Evolutionary conservation across 1,139 yeast genomes (phyloP), one percentile per base, ranked within the genome.

Genomic region (Debaryomyces sp.): DNA sequence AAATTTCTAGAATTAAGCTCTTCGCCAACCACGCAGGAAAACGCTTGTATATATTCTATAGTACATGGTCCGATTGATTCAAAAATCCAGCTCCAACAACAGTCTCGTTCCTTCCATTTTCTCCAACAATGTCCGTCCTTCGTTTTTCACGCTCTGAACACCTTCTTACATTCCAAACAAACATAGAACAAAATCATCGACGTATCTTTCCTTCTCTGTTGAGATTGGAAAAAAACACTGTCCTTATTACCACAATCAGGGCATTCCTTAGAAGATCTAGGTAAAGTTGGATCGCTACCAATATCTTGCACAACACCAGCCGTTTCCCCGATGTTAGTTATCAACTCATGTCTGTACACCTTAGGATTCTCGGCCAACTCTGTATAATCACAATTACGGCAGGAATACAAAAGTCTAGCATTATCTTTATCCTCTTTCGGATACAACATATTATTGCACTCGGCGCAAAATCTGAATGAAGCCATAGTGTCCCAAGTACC

Each of bases 251-350:
- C 87, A 67, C 99, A 94, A 49, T 80, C 77, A 2, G 97, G 96
- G 68, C 99, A 94, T 60, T 89, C 95, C 64, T 89, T 89, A 66
- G 92, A 94, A 3, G 96, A 87, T 59, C 97, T 79, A 47, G 99
- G 98, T 64, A 92, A 82, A 4, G 99, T 94, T 12, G 99, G 99
- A 68, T 94, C 99, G 36, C 85, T 80, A 1, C 97, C 98, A 57
- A 95, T 89, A 67, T 95, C 99, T 63, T 90, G 96, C 39, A 95
- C 96, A 49, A 91, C 97, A 59, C 99, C 99, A 1, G 99, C 99
- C 2, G 98, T 94, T 63, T 91, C 98, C 58, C 94, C 89, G 50
- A 85, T 89, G 59, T 88, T 87, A 18, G 97, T 84, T 57, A 90
- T 88, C 69, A 94, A 79, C 71, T 94, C 98, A 68, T 94, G 96